These are phyloP conservation scores for Rosa multiflora DNA, from an alignment of 306 rosid species.

Conservation along the genomic window DNA sequence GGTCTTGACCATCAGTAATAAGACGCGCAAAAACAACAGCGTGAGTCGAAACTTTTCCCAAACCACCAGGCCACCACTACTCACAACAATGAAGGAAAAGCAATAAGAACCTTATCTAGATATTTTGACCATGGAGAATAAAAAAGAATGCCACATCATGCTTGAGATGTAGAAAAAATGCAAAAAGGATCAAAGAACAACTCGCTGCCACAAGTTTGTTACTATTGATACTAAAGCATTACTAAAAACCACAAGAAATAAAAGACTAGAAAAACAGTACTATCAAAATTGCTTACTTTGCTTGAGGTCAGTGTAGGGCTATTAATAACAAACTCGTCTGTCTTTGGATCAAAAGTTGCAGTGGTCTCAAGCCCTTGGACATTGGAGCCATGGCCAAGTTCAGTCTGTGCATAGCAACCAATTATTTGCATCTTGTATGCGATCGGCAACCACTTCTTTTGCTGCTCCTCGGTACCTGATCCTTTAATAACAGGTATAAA, in stretches of 20 bases:
- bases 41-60: slow-evolving; percentile 90
- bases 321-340: slow-evolving; percentile 77
- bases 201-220: neutral
- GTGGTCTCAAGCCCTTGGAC: slow-evolving; percentile 99
- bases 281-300: slow-evolving; percentile 63
- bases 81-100: slow-evolving; percentile 27
- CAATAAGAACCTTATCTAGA: slow-evolving; percentile 29
- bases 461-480: slow-evolving; percentile 93
- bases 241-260: slow-evolving; percentile 1
- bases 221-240: slow-evolving; percentile 9
- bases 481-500: slow-evolving; percentile 86
- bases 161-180: slow-evolving; percentile 3
- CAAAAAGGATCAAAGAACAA: neutral
- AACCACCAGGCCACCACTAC: slow-evolving; percentile 99
- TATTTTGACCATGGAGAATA: neutral
- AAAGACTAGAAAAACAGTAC: neutral
- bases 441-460: slow-evolving; percentile 78
- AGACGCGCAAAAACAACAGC: slow-evolving; percentile 89
- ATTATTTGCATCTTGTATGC: slow-evolving; percentile 91
- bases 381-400: slow-evolving; percentile 98
- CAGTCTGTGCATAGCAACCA: slow-evolving; percentile 99
- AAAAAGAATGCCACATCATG: neutral
- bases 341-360: slow-evolving; percentile 84
- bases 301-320: slow-evolving; percentile 95
- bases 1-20: slow-evolving; percentile 63